Evolutionary conservation across 2,329 filamentous ascomycete genomes (phyloP).

Genomic region (Paecilomyces dactylethromorphus): DNA sequence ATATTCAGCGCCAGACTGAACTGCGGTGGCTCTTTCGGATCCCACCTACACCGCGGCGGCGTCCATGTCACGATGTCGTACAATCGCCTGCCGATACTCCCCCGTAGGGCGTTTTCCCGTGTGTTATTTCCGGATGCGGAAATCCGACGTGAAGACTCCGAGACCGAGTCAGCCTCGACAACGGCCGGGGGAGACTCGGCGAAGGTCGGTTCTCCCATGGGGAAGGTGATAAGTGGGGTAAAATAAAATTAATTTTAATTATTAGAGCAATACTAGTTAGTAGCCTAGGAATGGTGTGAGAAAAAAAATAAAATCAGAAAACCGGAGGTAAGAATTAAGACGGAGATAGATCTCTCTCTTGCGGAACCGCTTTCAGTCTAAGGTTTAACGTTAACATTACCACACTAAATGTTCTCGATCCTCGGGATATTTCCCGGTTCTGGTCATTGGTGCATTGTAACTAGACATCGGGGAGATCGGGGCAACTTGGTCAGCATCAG

Average conservation of each 20-base stretch:
- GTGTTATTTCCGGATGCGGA: not conserved
- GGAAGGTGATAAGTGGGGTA: not conserved
- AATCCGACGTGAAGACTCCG: not conserved
- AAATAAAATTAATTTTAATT: not conserved
- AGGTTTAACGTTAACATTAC: no score
- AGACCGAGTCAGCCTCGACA: not conserved
- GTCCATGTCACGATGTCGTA: constrained; percentile 47
- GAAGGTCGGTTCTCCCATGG: not conserved
- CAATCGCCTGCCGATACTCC: not conserved
- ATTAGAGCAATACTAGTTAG: not conserved
- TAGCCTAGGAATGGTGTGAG: no score
- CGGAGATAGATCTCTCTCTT: no score
- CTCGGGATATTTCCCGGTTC: no score
- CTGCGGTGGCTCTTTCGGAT: constrained; percentile 57
- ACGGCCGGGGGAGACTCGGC: not conserved
- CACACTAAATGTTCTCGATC: no score
- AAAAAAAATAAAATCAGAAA: no score
- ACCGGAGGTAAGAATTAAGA: no score
- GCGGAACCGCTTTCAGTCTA: no score
- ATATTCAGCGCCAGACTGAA: constrained; percentile 66
- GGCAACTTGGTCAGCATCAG: not conserved
- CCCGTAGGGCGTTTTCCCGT: not conserved
- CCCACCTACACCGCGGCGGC: constrained; percentile 62
- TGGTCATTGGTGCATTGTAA: no score
- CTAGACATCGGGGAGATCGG: not conserved